Evolutionary conservation across 148 eudicot species (phyloP), one percentile per base, ranked within the genome.

Genomic region (Diospyros kaki): DNA sequence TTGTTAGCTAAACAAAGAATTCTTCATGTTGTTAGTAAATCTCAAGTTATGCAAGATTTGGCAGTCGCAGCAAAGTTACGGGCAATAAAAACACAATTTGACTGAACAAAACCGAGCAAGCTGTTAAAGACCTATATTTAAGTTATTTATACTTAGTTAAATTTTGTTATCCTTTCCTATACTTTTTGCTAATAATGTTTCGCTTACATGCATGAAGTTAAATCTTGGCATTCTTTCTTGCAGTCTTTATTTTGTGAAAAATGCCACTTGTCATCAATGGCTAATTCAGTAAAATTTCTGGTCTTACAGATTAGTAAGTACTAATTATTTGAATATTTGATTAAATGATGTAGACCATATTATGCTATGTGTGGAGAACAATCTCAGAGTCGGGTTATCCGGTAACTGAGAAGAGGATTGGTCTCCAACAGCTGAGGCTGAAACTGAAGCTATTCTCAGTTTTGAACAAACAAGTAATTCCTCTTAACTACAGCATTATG

Each of bases 331-430:
- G 4, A 74, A 59, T 71, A n/a, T 42, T 73, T 75, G 50, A 40
- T 73, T 53, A 72, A 67, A 48, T 78, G 44, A 68, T 85, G 86
- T 92, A 96, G 99, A 82, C 77, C 86, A 86, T 79, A 73, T 58
- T 96, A 76, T 87, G 81, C 78, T 85, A 84, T 81, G 94, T 93
- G 62, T 86, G 93, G 89, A 85, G 87, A 82, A 79, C 83, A 82
- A 89, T 85, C 45, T 84, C 88, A 84, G 89, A 87, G 72, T 74
- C 91, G 78, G 79, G 84, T 86, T 86, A 87, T 62, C 88, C 86
- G 3, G 90, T 91, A 61, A 74, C 86, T 71, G 81, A 67, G 72
- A 89, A 89, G 69, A 83, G 90, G 74, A 79, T 83, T 62, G 85
- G 80, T 15, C 86, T 93, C 58, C 94, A 85, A 69, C 86, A 84